phyloP scores from a whole-genome alignment of 2,329 filamentous ascomycete species.

The Colletotrichum zoysiae region DNA sequence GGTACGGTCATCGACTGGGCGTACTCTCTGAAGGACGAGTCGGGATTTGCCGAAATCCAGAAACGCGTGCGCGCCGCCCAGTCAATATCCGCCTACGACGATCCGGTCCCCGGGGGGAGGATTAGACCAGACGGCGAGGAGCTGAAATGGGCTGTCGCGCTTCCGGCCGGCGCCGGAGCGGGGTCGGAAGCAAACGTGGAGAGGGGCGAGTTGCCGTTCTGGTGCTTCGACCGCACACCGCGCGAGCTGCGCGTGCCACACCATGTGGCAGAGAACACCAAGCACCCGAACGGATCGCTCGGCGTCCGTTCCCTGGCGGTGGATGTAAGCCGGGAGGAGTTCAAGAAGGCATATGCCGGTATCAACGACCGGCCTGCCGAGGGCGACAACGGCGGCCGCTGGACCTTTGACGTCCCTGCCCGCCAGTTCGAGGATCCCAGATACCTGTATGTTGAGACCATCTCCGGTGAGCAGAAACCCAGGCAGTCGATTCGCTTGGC shows the following conservation, averaged over 20 bases:
- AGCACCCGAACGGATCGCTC: slow-evolving; percentile 64
- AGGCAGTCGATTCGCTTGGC: slow-evolving; percentile 10
- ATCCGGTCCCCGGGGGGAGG: slow-evolving; percentile 66
- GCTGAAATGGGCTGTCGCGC: slow-evolving; percentile 71
- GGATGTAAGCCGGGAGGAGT: slow-evolving; percentile 44
- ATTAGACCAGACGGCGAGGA: slow-evolving; percentile 66
- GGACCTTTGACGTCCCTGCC: slow-evolving; percentile 30
- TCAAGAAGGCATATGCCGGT: slow-evolving; percentile 34
- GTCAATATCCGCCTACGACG: slow-evolving; percentile 58
- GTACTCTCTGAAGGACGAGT: slow-evolving; percentile 58
- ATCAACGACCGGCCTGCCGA: slow-evolving; percentile 23
- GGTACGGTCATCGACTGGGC: slow-evolving; percentile 72
- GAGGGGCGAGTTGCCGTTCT: slow-evolving; percentile 71
- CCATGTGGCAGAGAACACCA: slow-evolving; percentile 50
- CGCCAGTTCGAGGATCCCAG: slow-evolving; percentile 36
- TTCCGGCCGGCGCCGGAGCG: slow-evolving; percentile 49
- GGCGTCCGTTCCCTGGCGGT: slow-evolving; percentile 63
- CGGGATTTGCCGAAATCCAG: slow-evolving; percentile 55
- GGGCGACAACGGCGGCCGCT: slow-evolving; percentile 14
- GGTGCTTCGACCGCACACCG: slow-evolving; percentile 73
- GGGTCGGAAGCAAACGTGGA: slow-evolving; percentile 44
- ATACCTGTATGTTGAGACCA: slow-evolving; percentile 9
- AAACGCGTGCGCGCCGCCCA: slow-evolving; percentile 48
- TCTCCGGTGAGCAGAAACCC: not conserved
- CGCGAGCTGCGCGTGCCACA: slow-evolving; percentile 68